Conservation (phyloP, 2,329 filamentous ascomycete species). For the Tolypocladium capitatum region DNA sequence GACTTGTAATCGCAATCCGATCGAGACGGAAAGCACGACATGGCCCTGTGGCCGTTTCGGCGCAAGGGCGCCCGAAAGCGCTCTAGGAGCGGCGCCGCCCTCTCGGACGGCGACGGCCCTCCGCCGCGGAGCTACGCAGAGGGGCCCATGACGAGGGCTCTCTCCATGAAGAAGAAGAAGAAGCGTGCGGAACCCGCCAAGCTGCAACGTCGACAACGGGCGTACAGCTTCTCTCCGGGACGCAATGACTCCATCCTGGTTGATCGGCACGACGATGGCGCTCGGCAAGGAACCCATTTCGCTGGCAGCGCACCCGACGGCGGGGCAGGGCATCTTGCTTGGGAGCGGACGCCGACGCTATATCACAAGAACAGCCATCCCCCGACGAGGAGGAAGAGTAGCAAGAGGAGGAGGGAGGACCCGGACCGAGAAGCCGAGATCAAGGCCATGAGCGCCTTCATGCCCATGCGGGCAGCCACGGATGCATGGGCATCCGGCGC, state of each 20-base stretch:
- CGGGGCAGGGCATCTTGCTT: slow-evolving; percentile 7
- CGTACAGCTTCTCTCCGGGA: slow-evolving; percentile 51
- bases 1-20: neutral
- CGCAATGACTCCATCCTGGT: slow-evolving; percentile 40
- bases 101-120: slow-evolving; percentile 36
- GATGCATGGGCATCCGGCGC: slow-evolving; percentile 47
- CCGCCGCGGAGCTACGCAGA: slow-evolving; percentile 23
- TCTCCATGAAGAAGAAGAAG: slow-evolving; percentile 26
- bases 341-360: slow-evolving; percentile 32
- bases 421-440: slow-evolving; percentile 77
- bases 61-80: slow-evolving; percentile 56
- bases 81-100: slow-evolving; percentile 37
- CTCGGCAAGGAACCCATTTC: slow-evolving; percentile 3
- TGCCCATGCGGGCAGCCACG: slow-evolving; percentile 50
- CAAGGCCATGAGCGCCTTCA: slow-evolving; percentile 62
- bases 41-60: slow-evolving; percentile 78
- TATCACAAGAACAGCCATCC: slow-evolving; percentile 50
- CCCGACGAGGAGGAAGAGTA: slow-evolving; percentile 55
- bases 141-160: slow-evolving; percentile 10
- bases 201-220: slow-evolving; percentile 32
- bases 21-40: slow-evolving; percentile 21
- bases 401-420: slow-evolving; percentile 64
- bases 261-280: slow-evolving; percentile 10
- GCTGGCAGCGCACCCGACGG: slow-evolving; percentile 2
- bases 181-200: slow-evolving; percentile 34